A percentile compares a stretch with the other conserved stretches of the same genome.
Evolutionary conservation across 306 rosid genomes (phyloP).

Genomic region (Parietaria judaica): DNA sequence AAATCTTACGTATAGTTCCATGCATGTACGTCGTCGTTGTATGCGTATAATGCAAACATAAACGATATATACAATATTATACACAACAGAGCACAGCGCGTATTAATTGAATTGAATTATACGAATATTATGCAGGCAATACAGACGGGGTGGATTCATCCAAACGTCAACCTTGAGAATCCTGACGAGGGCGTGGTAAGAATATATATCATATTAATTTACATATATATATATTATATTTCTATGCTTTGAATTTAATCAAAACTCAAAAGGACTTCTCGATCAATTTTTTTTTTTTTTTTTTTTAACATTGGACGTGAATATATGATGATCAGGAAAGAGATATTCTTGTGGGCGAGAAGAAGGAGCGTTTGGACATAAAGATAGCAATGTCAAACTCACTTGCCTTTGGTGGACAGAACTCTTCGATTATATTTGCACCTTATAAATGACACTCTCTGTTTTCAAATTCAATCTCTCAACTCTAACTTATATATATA

Average conservation of each 20-base stretch:
- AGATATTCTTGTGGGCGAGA: slow-evolving; percentile 49
- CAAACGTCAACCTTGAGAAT: slow-evolving; percentile 58
- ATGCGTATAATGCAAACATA: no score
- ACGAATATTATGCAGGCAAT: slow-evolving; percentile 41
- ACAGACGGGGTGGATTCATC: slow-evolving; percentile 70
- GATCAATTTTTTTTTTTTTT: not conserved
- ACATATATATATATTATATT: no score
- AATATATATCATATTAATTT: not conserved
- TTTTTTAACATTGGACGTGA: not conserved
- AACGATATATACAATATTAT: not conserved
- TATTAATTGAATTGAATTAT: no score
- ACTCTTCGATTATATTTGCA: slow-evolving; percentile 71
- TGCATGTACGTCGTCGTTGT: no score
- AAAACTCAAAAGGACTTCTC: no score
- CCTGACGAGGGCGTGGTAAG: slow-evolving; percentile 68
- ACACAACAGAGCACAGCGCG: no score
- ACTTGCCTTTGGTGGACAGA: slow-evolving; percentile 69
- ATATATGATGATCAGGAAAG: slow-evolving; percentile 30
- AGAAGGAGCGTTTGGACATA: slow-evolving; percentile 61
- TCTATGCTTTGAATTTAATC: no score
- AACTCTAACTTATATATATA: no score
- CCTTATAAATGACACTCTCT: slow-evolving; percentile 35
- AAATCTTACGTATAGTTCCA: no score
- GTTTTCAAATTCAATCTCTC: no score
- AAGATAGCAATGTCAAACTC: slow-evolving; percentile 64